Percentiles rank a stretch among this genome's conserved stretches.
These are phyloP conservation scores for Suhomyces sp. DNA, from an alignment of 805 yeast species.

Conservation along the genomic window DNA sequence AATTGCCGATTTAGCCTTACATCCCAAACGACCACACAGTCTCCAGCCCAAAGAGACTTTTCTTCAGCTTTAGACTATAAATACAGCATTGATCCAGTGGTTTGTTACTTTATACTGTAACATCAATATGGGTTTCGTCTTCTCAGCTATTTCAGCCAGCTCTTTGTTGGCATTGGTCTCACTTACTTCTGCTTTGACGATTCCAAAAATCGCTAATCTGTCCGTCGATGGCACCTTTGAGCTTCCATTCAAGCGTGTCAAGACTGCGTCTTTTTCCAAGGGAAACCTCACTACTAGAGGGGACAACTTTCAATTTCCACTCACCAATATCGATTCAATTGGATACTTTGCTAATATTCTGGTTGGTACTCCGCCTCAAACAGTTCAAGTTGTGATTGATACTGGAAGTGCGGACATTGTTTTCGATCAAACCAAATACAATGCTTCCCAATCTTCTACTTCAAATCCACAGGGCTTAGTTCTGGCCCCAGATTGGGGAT, in stretches of 20 bases:
- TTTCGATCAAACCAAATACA: background rate
- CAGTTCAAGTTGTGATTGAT: background rate
- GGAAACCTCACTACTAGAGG: background rate
- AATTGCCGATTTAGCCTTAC: too few relatives aligned
- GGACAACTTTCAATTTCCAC: background rate
- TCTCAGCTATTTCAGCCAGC: background rate
- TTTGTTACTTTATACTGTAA: background rate
- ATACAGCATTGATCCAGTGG: background rate
- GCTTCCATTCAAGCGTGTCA: background rate
- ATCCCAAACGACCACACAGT: background rate
- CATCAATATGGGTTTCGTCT: background rate
- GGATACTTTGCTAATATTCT: background rate
- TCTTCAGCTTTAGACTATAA: too few relatives aligned
- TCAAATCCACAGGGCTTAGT: background rate
- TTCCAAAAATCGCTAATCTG: background rate
- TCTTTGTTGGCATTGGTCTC: background rate
- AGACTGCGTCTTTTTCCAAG: background rate
- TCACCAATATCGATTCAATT: background rate
- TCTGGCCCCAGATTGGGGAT: background rate
- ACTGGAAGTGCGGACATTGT: background rate
- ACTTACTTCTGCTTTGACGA: background rate
- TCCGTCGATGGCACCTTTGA: background rate
- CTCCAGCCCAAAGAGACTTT: background rate
- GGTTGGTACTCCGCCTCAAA: background rate
- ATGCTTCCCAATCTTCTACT: background rate